Conservation (phyloP, 208 protist genomes). For the Plasmodiophora brassicae region DNA sequence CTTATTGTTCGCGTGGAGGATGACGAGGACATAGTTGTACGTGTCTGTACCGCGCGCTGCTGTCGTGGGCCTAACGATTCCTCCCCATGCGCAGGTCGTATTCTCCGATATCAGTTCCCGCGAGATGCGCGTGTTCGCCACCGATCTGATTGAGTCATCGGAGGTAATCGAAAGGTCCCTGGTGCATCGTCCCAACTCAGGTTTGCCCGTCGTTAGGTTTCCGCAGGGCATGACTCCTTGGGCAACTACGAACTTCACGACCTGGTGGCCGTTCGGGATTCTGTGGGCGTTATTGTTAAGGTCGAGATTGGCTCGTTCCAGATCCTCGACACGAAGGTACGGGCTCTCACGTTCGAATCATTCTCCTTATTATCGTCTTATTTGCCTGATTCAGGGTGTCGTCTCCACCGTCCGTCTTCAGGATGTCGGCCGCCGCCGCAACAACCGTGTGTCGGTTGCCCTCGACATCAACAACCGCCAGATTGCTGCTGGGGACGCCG, state of each 20-base stretch:
- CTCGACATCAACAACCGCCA: neutral
- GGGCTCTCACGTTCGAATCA: neutral
- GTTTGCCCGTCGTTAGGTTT: neutral
- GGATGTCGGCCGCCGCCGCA: neutral
- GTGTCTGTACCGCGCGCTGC: neutral
- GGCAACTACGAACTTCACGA: conserved; percentile 26
- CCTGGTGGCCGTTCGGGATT: conserved; percentile 5
- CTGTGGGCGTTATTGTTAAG: conserved; percentile 28
- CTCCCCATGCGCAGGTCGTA: conserved; percentile 16
- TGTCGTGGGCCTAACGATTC: neutral
- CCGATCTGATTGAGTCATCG: neutral
- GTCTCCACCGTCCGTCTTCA: neutral
- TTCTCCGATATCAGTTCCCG: conserved; percentile 6
- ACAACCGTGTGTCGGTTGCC: neutral
- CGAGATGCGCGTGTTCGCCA: neutral
- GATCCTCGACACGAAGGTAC: conserved; percentile 11
- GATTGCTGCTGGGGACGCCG: conserved; percentile 24
- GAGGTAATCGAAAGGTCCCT: neutral
- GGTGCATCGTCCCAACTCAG: no score
- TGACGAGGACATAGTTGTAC: conserved; percentile 13
- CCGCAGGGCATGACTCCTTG: neutral
- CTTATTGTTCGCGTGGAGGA: conserved; percentile 19
- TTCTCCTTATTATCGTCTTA: neutral
- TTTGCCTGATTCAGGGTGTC: neutral
- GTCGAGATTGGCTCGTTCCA: conserved; percentile 14